Conservation (phyloP, 2,329 filamentous ascomycete species). For the Elsinoe ampelina region DNA sequence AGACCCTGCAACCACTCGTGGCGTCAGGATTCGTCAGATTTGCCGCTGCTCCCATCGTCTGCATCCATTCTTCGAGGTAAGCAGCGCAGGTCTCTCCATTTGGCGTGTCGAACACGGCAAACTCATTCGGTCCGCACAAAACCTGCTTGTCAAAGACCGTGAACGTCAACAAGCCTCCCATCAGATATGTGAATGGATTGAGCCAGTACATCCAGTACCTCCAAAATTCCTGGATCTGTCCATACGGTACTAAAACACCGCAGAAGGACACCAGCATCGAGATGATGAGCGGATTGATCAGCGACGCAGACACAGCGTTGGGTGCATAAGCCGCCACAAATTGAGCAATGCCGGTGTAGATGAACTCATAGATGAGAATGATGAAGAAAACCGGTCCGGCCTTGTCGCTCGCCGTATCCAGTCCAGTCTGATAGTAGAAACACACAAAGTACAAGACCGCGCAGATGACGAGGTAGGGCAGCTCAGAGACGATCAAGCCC, state of each 20-base stretch:
- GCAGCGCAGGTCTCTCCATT: constrained; percentile 46
- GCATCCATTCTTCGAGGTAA: constrained; percentile 48
- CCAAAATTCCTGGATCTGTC: constrained; percentile 28
- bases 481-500: constrained; percentile 60
- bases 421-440: constrained; percentile 31
- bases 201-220: constrained; percentile 22
- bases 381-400: constrained; percentile 38
- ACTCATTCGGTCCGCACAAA: constrained; percentile 28
- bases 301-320: constrained; percentile 38
- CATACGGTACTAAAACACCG: constrained; percentile 29
- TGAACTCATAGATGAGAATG: constrained; percentile 50
- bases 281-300: constrained; percentile 33
- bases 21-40: constrained; percentile 53
- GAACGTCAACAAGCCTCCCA: constrained; percentile 33
- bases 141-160: constrained; percentile 35
- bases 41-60: constrained; percentile 37
- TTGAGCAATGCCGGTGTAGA: constrained; percentile 47
- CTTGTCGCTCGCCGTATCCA: constrained; percentile 35
- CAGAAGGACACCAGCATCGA: constrained; percentile 26
- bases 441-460: constrained; percentile 45
- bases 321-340: constrained; percentile 41
- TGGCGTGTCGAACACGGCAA: constrained; percentile 40
- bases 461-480: constrained; percentile 56
- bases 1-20: constrained; percentile 49
- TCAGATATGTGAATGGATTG: constrained; percentile 37